phyloP scores from a whole-genome alignment of 2,329 filamentous ascomycete genomes.

The Corniculantispora saksenae region DNA sequence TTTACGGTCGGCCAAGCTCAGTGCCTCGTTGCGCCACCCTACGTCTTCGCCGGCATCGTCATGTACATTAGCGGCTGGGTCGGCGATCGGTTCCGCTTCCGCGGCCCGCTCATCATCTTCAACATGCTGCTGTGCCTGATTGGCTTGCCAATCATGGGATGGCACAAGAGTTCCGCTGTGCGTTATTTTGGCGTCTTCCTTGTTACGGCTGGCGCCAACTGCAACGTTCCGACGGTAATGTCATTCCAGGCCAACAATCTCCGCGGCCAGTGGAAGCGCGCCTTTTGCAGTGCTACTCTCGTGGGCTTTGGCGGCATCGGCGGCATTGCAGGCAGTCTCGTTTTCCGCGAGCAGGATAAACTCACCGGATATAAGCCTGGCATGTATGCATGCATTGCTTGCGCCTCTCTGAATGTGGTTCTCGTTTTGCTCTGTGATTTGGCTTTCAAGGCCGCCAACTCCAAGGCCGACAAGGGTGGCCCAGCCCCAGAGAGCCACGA shows the following conservation, averaged over 20 bases:
- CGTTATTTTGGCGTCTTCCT: constrained; percentile 77
- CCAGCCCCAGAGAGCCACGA: constrained; percentile 51
- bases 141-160: constrained; percentile 73
- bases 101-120: constrained; percentile 65
- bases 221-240: constrained; percentile 74
- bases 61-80: constrained; percentile 62
- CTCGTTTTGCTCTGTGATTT: constrained; percentile 44
- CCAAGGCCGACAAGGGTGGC: constrained; percentile 54
- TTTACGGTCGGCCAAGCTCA: constrained; percentile 66
- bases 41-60: constrained; percentile 63
- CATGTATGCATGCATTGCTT: constrained; percentile 57
- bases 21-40: constrained; percentile 72
- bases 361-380: constrained; percentile 55
- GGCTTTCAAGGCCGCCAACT: constrained; percentile 47
- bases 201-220: constrained; percentile 73
- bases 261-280: constrained; percentile 85
- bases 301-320: constrained; percentile 78
- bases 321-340: constrained; percentile 72
- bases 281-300: constrained; percentile 73
- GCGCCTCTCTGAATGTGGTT: constrained; percentile 46
- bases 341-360: constrained; percentile 64
- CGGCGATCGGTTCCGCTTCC: constrained; percentile 66
- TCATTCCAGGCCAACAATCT: constrained; percentile 88
- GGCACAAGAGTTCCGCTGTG: constrained; percentile 53
- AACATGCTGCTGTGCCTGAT: constrained; percentile 68